Conservation (phyloP, 768 basidiomycete genomes). For the Trametes cingulata region DNA sequence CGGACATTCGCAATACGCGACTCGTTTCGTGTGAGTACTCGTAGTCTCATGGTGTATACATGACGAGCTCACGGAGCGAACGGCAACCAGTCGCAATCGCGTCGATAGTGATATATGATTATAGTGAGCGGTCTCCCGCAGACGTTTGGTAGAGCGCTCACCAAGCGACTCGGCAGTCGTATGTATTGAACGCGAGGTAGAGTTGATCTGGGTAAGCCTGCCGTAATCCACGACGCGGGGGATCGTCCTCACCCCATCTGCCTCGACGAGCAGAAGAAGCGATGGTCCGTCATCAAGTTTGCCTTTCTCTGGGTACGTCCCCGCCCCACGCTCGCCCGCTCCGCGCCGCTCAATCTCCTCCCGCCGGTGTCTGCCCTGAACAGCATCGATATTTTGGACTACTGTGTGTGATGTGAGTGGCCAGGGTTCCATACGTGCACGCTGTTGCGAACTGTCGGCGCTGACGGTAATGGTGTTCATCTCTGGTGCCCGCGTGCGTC, state of each 20-base stretch:
- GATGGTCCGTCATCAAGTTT: constrained; percentile 33
- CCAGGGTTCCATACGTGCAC: not conserved
- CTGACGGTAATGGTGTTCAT: not conserved
- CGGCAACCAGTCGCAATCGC: constrained; percentile 17
- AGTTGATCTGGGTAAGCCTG: constrained; percentile 28
- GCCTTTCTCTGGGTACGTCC: constrained; percentile 32
- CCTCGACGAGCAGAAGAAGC: constrained; percentile 25
- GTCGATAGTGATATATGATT: constrained; percentile 28
- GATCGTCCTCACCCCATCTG: not conserved
- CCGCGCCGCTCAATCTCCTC: constrained; percentile 1
- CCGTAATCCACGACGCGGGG: not conserved
- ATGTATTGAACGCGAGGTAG: constrained; percentile 24
- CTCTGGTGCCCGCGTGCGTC: too few species aligned
- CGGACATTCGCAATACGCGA: constrained; percentile 15
- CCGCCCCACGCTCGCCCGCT: not conserved
- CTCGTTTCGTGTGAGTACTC: constrained; percentile 13
- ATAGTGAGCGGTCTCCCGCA: constrained; percentile 12
- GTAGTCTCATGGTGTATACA: not conserved
- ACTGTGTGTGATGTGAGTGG: constrained; percentile 29
- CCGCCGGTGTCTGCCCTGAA: not conserved
- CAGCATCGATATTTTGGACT: constrained; percentile 36
- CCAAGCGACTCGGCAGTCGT: constrained; percentile 15
- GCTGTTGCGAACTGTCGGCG: not conserved
- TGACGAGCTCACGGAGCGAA: not conserved
- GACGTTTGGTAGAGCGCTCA: not conserved